Evolutionary conservation across 257 asterid genomes (phyloP).

Genomic region (Solanum sejunctum): DNA sequence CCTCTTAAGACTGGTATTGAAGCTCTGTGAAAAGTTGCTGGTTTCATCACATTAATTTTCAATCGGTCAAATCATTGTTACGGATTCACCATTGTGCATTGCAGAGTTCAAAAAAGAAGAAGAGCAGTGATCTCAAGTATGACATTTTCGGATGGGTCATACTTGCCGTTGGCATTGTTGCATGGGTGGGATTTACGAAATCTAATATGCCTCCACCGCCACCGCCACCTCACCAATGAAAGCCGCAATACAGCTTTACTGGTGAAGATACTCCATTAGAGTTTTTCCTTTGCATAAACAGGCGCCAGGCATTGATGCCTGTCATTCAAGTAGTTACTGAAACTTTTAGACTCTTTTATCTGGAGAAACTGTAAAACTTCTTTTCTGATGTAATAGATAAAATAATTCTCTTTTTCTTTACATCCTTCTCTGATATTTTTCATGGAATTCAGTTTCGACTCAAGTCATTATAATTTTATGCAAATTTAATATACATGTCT

Average conservation of each 20-base stretch:
- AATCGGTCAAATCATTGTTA: neutral
- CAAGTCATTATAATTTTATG: neutral
- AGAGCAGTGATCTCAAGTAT: slow-evolving; percentile 51
- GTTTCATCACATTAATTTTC: neutral
- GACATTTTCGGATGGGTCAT: slow-evolving; percentile 61
- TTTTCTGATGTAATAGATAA: neutral
- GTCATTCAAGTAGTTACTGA: neutral
- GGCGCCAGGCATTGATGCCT: neutral
- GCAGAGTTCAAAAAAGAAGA: slow-evolving; percentile 39
- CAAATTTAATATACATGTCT: neutral
- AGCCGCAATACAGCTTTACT: neutral
- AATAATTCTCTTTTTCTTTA: neutral
- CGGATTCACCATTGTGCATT: neutral
- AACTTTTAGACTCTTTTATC: neutral
- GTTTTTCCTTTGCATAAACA: neutral
- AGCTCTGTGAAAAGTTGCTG: neutral
- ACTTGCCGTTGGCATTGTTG: slow-evolving; percentile 55
- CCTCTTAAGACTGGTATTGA: neutral
- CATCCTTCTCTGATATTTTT: neutral
- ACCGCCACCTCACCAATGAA: slow-evolving; percentile 27
- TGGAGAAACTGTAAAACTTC: neutral
- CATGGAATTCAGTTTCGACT: neutral
- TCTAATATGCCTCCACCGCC: slow-evolving; percentile 30
- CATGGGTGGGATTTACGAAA: slow-evolving; percentile 56
- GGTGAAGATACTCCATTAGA: neutral